Conservation (phyloP, 2,329 filamentous ascomycete species). For the Fusarium armeniacum region DNA sequence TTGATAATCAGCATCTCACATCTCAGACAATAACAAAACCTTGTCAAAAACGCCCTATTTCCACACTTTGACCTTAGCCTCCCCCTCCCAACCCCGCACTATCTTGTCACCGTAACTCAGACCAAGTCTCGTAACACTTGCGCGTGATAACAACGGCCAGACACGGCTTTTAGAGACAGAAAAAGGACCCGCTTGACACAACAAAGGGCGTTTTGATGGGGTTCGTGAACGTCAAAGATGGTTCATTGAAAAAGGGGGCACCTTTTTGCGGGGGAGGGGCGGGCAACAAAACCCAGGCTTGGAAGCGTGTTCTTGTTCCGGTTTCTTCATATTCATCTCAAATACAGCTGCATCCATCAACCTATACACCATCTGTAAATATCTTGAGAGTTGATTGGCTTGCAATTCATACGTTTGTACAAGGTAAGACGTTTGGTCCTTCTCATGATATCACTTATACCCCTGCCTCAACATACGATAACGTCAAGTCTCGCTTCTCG, state of each 20-base stretch:
- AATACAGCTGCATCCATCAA: neutral
- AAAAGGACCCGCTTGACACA: constrained; percentile 29
- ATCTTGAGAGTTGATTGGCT: constrained; percentile 13
- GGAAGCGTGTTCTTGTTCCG: constrained; percentile 25
- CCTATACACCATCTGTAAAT: neutral
- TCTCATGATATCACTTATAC: constrained; percentile 14
- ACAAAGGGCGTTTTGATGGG: constrained; percentile 34
- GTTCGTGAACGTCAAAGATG: constrained; percentile 2
- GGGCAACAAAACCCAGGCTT: constrained; percentile 37
- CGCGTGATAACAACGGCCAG: constrained; percentile 42
- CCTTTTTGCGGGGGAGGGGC: constrained; percentile 13
- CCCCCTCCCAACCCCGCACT: constrained; percentile 37
- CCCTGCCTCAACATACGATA: too few species aligned
- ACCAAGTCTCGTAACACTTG: constrained; percentile 6
- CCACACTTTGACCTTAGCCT: constrained; percentile 28
- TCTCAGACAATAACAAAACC: constrained; percentile 4
- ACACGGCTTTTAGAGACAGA: constrained; percentile 26
- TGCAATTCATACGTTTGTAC: neutral
- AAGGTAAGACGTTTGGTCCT: neutral
- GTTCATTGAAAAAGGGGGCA: neutral
- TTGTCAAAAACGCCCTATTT: constrained; percentile 47
- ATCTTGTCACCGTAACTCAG: constrained; percentile 20
- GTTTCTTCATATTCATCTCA: constrained; percentile 10
- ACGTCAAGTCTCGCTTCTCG: too few species aligned
- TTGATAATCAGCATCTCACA: neutral